Evolutionary conservation across 768 basidiomycete species (phyloP).

Genomic region (Tricholoma hemisulphureum): DNA sequence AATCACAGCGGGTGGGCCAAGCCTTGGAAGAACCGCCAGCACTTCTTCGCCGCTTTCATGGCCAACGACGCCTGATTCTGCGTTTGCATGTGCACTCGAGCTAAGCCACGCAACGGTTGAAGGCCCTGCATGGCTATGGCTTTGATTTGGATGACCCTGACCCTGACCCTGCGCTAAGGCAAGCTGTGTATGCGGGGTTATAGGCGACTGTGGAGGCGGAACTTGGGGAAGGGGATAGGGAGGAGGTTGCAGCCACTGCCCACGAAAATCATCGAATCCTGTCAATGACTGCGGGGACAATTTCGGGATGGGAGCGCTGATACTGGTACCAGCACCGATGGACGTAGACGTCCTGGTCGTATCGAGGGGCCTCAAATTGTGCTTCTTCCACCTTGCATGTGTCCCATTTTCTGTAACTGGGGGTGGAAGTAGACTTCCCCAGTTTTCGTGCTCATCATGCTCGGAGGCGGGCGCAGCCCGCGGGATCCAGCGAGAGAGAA

Average conservation of each 20-base stretch:
- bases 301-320: conserved; percentile 36
- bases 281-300: conserved; percentile 31
- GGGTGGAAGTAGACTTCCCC: conserved; percentile 25
- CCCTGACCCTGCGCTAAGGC: not conserved
- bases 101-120: conserved; percentile 40
- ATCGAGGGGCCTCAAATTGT: conserved; percentile 12
- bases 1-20: conserved; percentile 22
- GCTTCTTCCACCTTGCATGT: conserved; percentile 17
- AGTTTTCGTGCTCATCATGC: conserved; percentile 10
- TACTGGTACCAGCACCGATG: conserved; percentile 17
- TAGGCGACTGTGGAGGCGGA: not conserved
- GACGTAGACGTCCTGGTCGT: conserved; percentile 15
- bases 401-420: conserved; percentile 24
- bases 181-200: not conserved
- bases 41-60: conserved; percentile 3
- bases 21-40: conserved; percentile 5
- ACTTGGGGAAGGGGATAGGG: not conserved
- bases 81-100: not conserved
- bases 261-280: conserved; percentile 19
- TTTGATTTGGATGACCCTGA: not conserved
- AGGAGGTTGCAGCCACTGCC: conserved; percentile 10
- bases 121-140: conserved; percentile 31
- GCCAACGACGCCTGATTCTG: conserved; percentile 7
- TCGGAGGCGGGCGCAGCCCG: conserved; percentile 5
- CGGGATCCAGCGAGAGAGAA: conserved; percentile 26